These are phyloP conservation scores for Thermothelomyces thermophilus DNA, from an alignment of 2,329 filamentous ascomycete species.

Conservation along the genomic window DNA sequence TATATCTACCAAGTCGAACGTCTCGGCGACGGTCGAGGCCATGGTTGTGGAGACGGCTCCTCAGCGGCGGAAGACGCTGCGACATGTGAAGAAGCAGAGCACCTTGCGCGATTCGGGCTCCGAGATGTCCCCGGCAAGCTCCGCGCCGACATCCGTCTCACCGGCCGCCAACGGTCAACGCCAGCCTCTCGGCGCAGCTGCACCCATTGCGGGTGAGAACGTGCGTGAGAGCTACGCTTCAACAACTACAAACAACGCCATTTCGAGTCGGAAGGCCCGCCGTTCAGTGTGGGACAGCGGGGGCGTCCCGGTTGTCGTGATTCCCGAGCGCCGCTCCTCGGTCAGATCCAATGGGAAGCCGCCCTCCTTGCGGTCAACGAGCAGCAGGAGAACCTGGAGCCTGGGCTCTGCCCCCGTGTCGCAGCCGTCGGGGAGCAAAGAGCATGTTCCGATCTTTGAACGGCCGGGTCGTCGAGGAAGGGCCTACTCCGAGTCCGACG, in stretches of 20 bases:
- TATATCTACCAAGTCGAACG: constrained; percentile 48
- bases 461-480: constrained; percentile 36
- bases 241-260: constrained; percentile 41
- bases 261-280: constrained; percentile 49
- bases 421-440: constrained; percentile 37
- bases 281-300: constrained; percentile 53
- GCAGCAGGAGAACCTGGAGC: constrained; percentile 51
- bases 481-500: constrained; percentile 42
- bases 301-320: constrained; percentile 55
- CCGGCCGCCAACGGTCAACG: constrained; percentile 24
- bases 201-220: constrained; percentile 26
- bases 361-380: constrained; percentile 55
- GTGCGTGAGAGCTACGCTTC: constrained; percentile 43
- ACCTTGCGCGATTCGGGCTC: constrained; percentile 43
- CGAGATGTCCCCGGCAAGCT: constrained; percentile 37
- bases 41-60: constrained; percentile 47
- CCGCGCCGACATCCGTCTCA: constrained; percentile 36
- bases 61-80: constrained; percentile 48
- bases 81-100: constrained; percentile 54
- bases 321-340: constrained; percentile 53
- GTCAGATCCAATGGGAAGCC: constrained; percentile 41
- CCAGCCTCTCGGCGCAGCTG: constrained; percentile 13
- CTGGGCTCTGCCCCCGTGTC: constrained; percentile 41
- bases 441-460: constrained; percentile 39
- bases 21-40: constrained; percentile 53